Evolutionary conservation across 2,329 filamentous ascomycete species (phyloP).

Genomic region (Phaeophleospora eucalypticola): DNA sequence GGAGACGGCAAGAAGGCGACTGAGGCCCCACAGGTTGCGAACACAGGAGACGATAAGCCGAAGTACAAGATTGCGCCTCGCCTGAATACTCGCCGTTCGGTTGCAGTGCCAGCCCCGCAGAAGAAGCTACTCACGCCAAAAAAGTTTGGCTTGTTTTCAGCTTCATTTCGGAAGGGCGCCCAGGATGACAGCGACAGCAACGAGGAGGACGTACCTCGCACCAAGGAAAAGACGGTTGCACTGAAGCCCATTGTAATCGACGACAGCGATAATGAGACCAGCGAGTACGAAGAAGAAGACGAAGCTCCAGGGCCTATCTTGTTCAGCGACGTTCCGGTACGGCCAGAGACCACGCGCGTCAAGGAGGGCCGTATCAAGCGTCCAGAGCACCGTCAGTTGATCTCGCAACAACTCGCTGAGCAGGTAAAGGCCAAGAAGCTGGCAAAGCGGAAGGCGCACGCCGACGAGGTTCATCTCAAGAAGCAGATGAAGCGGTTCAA

Average conservation of each 20-base stretch:
- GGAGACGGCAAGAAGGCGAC: neutral
- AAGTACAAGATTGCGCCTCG: conserved; percentile 13
- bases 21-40: neutral
- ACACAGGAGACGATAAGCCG: neutral
- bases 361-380: neutral
- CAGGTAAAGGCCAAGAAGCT: conserved; percentile 6
- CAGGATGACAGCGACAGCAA: neutral
- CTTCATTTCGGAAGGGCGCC: conserved; percentile 2
- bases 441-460: neutral
- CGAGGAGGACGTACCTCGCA: neutral
- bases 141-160: conserved; percentile 18
- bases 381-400: conserved; percentile 1
- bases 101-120: conserved; percentile 3
- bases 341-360: neutral
- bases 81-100: conserved; percentile 13
- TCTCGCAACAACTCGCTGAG: conserved; percentile 5
- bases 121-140: conserved; percentile 12
- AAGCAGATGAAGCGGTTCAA: neutral
- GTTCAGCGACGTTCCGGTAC: too few relatives aligned
- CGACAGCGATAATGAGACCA: neutral
- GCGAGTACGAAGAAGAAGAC: conserved; percentile 1
- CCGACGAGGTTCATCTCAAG: neutral
- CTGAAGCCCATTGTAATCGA: neutral
- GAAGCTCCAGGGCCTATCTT: too few relatives aligned
- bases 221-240: neutral